phyloP scores from a whole-genome alignment of 805 yeast species.

The Candida silvicultrix region DNA sequence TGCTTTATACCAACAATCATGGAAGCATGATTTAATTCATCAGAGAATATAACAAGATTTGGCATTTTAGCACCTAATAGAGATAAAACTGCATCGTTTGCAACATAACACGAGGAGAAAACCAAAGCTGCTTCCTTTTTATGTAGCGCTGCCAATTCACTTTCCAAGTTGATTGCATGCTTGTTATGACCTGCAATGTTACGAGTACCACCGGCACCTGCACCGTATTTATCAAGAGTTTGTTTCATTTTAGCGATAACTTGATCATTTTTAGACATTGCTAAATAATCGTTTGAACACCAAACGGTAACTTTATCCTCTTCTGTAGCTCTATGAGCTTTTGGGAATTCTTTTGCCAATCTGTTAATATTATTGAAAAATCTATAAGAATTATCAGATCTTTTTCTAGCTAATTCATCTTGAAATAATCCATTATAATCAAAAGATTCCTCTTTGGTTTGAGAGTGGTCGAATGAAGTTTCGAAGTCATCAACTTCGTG shows the following conservation, averaged over 20 bases:
- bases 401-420: conserved; percentile 63
- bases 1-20: conserved; percentile 96
- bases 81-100: conserved; percentile 91
- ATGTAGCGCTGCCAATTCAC: conserved; percentile 84
- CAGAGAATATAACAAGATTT: conserved; percentile 87
- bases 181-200: conserved; percentile 97
- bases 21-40: conserved; percentile 92
- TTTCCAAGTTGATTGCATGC: conserved; percentile 83
- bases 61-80: conserved; percentile 87
- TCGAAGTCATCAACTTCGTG: conserved; percentile 21
- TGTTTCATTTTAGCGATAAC: conserved; percentile 73
- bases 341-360: conserved; percentile 87
- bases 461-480: conserved; percentile 25
- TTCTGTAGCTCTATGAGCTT: conserved; percentile 75
- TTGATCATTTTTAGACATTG: conserved; percentile 79
- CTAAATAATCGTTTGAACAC: conserved; percentile 98
- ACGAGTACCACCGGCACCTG: conserved; percentile 99
- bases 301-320: conserved; percentile 91
- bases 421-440: conserved; percentile 70
- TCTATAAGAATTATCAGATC: conserved; percentile 87
- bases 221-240: conserved; percentile 84
- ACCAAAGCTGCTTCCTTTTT: conserved; percentile 93
- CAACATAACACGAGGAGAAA: conserved; percentile 92
- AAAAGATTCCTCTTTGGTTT: conserved; percentile 47
- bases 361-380: conserved; percentile 97